Conservation (phyloP, 805 yeast genomes). For the Brettanomyces bruxellensis region DNA sequence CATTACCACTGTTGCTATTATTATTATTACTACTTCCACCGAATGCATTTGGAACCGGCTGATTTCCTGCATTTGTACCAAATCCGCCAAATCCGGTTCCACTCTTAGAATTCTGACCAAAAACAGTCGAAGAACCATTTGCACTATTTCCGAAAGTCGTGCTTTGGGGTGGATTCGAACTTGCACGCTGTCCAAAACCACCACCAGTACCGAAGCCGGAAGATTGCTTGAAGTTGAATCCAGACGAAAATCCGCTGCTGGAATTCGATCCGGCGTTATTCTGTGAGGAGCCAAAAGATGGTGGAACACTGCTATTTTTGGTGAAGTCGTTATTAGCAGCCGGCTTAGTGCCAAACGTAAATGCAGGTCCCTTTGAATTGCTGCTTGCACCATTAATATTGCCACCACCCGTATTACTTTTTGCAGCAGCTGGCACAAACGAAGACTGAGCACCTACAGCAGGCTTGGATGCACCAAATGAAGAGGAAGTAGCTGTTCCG, state of each 20-base stretch:
- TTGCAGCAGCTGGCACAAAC: neutral
- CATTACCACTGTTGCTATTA: neutral
- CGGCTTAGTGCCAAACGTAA: neutral
- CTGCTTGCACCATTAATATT: no score
- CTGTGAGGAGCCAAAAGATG: constrained; percentile 1
- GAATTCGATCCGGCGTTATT: neutral
- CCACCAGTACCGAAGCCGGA: neutral
- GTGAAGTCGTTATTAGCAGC: neutral
- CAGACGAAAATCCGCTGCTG: neutral
- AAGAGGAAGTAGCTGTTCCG: neutral
- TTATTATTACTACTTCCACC: neutral
- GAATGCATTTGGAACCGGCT: neutral
- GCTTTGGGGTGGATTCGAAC: no score
- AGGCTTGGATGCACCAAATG: no score
- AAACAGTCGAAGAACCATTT: neutral
- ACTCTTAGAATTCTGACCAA: neutral
- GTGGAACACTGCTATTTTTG: neutral
- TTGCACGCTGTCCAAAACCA: neutral
- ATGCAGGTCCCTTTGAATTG: neutral
- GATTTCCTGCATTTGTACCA: neutral
- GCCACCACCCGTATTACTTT: no score
- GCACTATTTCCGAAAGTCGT: neutral
- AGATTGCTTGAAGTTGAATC: no score
- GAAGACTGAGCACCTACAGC: neutral
- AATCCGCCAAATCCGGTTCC: no score